Evolutionary conservation across 2,329 filamentous ascomycete species (phyloP).

Genomic region (Fusarium incarnatum): DNA sequence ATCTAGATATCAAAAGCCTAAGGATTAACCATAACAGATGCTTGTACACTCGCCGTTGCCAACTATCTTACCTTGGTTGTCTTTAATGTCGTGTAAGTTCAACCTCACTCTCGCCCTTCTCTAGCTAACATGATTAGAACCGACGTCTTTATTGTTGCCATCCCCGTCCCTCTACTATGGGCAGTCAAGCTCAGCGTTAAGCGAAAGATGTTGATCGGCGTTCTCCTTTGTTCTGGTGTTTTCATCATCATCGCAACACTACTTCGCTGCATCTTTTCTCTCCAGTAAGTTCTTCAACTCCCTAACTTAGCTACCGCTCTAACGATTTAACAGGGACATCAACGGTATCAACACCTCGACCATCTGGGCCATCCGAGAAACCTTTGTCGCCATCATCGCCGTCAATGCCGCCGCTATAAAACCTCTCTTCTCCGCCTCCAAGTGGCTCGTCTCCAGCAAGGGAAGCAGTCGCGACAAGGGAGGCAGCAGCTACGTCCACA

Average conservation of each 20-base stretch:
- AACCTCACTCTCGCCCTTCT: neutral
- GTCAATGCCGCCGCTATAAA: constrained; percentile 57
- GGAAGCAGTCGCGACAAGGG: constrained; percentile 46
- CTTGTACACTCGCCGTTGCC: constrained; percentile 52
- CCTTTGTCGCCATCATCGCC: constrained; percentile 58
- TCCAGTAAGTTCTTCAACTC: constrained; percentile 29
- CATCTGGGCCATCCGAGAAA: constrained; percentile 59
- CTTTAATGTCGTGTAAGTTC: constrained; percentile 51
- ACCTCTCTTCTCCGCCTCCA: constrained; percentile 51
- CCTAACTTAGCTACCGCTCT: neutral
- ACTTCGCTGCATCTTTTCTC: constrained; percentile 55
- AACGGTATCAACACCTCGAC: constrained; percentile 54
- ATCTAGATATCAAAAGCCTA: rapidly evolving
- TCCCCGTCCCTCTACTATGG: constrained; percentile 56
- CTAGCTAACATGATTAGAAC: constrained; percentile 49
- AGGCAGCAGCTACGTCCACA: constrained; percentile 42
- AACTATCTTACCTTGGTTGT: constrained; percentile 54
- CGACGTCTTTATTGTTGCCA: constrained; percentile 54
- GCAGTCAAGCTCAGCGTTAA: constrained; percentile 53
- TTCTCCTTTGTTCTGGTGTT: constrained; percentile 57
- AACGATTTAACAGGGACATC: constrained; percentile 42
- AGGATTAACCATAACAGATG: constrained; percentile 38
- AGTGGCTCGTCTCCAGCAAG: constrained; percentile 51
- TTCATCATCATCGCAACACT: constrained; percentile 58
- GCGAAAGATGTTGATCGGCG: constrained; percentile 54